Evolutionary conservation across 495 filamentous ascomycete genomes (phyloP), one percentile per base, ranked within the genome.

Genomic region (Daldinia loculata): DNA sequence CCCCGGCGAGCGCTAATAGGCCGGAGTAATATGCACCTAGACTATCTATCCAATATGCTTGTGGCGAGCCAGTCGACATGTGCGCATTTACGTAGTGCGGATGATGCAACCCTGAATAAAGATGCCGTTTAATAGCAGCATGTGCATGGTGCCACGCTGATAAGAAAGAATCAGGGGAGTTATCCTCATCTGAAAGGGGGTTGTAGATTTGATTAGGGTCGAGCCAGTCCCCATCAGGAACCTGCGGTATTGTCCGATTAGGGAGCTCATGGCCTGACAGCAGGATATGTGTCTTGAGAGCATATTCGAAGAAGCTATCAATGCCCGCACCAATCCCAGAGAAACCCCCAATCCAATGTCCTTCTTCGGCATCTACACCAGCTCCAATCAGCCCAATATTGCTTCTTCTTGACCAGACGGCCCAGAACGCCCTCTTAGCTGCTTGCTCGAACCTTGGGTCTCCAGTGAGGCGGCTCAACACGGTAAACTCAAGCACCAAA

Each of bases 291-390:
- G 94, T 91, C 76, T 99, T 99, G 76, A 97, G 86, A 2, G 95
- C 95, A 76, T 99, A 99, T 81, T 99, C 95, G 74, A 95, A 98
- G 80, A 98, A 99, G 80, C 94, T 97, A 78, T 98, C 95, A 70
- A 96, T 91, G 17, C 95, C 96, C 1, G 95, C 95, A 39, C 95
- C 95, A 74, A 99, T 95, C 15, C 96, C 95, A 22, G 95, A 87
- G 76, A 91, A 94, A 6, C 93, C 86, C 30, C 90, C 90, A 57
- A 94, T 90, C 95, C 95, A 99, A 66, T 92, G 86, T 0, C 95
- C 95, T 30, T 87, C 91, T 73, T 99, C 95, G 7, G 92, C 92
- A 82, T 98, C 95, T 63, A 99, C 91, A 4, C 94, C 94, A 62
- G 93, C 90, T 3, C 94, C 95, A 69, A 99, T 88, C n/a, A 99